phyloP scores from a whole-genome alignment of 129 eudicot species.

The Flaveria ramosissima region DNA sequence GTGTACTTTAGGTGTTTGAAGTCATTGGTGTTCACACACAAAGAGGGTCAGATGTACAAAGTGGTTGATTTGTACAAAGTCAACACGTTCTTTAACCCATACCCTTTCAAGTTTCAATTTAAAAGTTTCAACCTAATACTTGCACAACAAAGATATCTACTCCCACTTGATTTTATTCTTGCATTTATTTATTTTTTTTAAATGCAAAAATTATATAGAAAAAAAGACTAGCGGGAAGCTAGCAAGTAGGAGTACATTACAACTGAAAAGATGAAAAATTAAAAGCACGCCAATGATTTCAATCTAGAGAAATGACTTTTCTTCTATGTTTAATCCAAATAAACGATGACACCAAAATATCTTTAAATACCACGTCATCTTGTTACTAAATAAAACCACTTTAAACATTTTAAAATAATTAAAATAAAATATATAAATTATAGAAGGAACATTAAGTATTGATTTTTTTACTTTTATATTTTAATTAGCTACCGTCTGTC shows the following conservation, averaged over 20 bases:
- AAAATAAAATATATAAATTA: too few species aligned
- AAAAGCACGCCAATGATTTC: too few species aligned
- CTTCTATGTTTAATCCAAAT: too few species aligned
- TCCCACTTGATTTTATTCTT: background rate
- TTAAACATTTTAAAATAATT: background rate
- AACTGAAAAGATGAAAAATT: too few species aligned
- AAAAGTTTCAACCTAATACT: background rate
- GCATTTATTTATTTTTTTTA: background rate
- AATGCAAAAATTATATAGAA: too few species aligned
- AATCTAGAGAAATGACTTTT: too few species aligned
- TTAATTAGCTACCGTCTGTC: too few species aligned
- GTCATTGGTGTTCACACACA: constrained; percentile 13
- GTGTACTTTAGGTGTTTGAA: constrained; percentile 12
- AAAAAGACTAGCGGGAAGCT: too few species aligned
- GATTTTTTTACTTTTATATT: too few species aligned
- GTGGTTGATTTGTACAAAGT: constrained; percentile 11
- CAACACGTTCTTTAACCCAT: background rate
- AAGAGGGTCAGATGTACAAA: constrained; percentile 1
- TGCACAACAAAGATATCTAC: background rate
- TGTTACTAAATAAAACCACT: background rate
- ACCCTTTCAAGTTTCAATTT: background rate
- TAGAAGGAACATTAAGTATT: too few species aligned
- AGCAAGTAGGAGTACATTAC: too few species aligned
- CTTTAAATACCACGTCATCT: background rate
- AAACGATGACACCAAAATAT: too few species aligned